Evolutionary conservation across 1,284 basidiomycete species (phyloP).

Genomic region (Pyrrhoderma noxium): DNA sequence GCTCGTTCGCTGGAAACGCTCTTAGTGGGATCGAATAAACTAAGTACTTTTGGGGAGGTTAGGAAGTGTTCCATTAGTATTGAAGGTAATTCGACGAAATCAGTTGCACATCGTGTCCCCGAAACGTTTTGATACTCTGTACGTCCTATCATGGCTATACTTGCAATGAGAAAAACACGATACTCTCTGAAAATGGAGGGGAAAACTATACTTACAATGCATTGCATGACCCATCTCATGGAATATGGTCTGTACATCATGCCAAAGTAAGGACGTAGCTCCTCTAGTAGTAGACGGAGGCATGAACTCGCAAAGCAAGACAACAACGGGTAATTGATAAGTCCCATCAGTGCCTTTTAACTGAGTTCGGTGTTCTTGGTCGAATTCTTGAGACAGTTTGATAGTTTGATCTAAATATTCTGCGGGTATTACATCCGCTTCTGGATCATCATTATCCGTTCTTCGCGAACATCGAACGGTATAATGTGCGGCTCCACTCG

Average conservation of each 20-base stretch:
- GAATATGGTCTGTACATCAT: constrained; percentile 91
- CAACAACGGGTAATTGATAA: constrained; percentile 88
- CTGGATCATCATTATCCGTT: constrained; percentile 83
- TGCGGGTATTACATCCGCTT: constrained; percentile 47
- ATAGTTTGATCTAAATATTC: constrained; percentile 34
- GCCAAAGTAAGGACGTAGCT: constrained; percentile 81
- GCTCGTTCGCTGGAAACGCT: constrained; percentile 38
- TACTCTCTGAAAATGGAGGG: neutral
- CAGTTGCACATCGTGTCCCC: constrained; percentile 97
- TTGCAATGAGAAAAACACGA: constrained; percentile 15
- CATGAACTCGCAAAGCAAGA: constrained; percentile 85
- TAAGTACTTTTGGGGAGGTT: constrained; percentile 74
- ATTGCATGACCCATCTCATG: constrained; percentile 99
- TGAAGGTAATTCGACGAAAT: constrained; percentile 96
- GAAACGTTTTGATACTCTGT: constrained; percentile 98
- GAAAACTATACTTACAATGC: constrained; percentile 69
- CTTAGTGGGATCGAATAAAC: constrained; percentile 53
- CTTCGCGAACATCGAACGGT: constrained; percentile 92
- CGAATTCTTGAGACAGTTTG: constrained; percentile 50
- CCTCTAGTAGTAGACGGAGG: constrained; percentile 55
- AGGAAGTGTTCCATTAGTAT: constrained; percentile 99
- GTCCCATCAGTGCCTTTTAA: constrained; percentile 57
- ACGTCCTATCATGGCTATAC: constrained; percentile 89
- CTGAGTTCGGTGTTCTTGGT: constrained; percentile 47
- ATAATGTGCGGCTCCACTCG: constrained; percentile 91